A percentile compares a stretch with the other conserved stretches of the same genome.
Evolutionary conservation across 371 early-diverging fungal genomes (phyloP).

Genomic region (Nematocida homosporus): DNA sequence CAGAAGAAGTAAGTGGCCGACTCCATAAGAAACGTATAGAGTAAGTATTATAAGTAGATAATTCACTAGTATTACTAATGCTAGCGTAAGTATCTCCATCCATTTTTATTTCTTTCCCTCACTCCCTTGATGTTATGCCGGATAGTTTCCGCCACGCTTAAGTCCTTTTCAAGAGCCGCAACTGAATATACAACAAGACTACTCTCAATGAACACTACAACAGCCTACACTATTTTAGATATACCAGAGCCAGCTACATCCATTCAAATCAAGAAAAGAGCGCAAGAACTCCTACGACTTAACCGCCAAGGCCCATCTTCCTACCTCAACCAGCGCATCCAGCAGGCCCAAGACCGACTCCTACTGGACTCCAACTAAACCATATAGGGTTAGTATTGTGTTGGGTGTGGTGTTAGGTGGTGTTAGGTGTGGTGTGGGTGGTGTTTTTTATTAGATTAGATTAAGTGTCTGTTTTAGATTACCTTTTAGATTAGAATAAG

Average conservation of each 20-base stretch:
- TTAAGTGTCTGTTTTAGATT: no score
- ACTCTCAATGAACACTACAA: neutral
- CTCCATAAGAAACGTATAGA: neutral
- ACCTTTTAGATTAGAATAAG: no score
- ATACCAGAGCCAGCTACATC: neutral
- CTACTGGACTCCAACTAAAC: no score
- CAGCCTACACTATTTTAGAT: constrained; percentile 12
- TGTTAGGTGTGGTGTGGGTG: no score
- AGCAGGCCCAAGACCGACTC: no score
- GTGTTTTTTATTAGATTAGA: no score
- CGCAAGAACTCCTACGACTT: neutral
- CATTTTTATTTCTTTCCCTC: constrained; percentile 49
- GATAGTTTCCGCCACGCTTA: constrained; percentile 9
- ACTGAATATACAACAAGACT: constrained; percentile 4
- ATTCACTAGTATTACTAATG: constrained; percentile 13
- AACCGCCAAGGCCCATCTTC: constrained; percentile 2
- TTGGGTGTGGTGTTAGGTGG: no score
- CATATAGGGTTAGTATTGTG: no score
- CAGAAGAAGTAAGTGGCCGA: neutral
- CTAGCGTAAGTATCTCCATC: constrained; percentile 52
- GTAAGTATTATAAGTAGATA: neutral
- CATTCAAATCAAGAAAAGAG: neutral
- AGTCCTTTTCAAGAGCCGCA: neutral
- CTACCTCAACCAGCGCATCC: constrained; percentile 24
- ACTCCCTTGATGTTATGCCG: neutral